Evolutionary conservation across 169 alveolate species (phyloP).

Genomic region (Plasmodium reichenowi): DNA sequence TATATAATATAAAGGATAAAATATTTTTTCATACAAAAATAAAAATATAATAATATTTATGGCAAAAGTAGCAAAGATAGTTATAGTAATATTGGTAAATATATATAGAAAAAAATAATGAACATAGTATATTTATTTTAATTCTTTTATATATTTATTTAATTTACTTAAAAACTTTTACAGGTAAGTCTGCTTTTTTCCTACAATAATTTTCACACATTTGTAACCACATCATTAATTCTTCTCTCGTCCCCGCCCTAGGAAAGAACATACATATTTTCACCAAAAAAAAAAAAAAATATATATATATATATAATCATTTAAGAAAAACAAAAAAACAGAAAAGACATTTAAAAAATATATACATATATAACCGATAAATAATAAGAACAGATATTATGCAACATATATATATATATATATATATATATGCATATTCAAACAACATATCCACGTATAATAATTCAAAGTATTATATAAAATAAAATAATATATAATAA

Average conservation of each 20-base stretch:
- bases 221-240: constrained; percentile 75
- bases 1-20: background rate
- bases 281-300: background rate
- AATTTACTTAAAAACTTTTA: constrained; percentile 59
- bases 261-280: background rate
- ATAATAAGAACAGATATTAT: too few relatives aligned
- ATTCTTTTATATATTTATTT: constrained; percentile 13
- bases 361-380: background rate
- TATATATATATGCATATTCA: too few relatives aligned
- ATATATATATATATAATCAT: background rate
- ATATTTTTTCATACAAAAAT: background rate
- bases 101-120: too few relatives aligned
- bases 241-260: constrained; percentile 63
- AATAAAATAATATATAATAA: too few relatives aligned
- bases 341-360: background rate
- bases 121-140: background rate
- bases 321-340: background rate
- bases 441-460: too few relatives aligned
- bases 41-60: background rate
- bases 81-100: background rate
- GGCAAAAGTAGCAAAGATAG: background rate
- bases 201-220: constrained; percentile 78
- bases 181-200: constrained; percentile 74
- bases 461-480: too few relatives aligned
- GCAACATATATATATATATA: too few relatives aligned